Base-by-base conservation (phyloP, 305 asterid genomes). In the Plantago coronopus region DNA sequence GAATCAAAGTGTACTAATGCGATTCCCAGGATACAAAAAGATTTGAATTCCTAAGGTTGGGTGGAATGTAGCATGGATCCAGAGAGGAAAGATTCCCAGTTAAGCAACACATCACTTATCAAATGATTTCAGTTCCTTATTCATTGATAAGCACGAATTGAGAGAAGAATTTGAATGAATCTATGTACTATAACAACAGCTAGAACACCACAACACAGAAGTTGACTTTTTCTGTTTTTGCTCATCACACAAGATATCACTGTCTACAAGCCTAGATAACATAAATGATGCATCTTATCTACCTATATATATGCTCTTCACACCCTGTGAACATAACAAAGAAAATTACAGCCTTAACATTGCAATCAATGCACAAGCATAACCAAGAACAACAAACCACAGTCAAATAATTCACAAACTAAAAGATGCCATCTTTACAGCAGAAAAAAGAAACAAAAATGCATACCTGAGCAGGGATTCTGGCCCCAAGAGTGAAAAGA, bases 391-490 rank as follows among this genome's bases (percentile, higher is more conserved):
- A 49, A 20, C 22, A 19, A 49, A 49, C 23, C 23, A 16, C 55
- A 27, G 4, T 49, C n/a, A 19, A 20, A 7, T 17, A 7, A 49
- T 27, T 27, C 34, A 27, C 34, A 47, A 6, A 8, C 27, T 25
- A 56, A 54, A 54, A 54, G 18, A 27, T 34, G 19, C 10, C 17
- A 56, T n/a, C 19, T 55, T 55, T 55, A 31, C 4, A 55, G 16
- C 5, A 31, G 13, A 31, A 19, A 37, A 12, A 3, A 25, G 2
- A 3, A 46, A 17, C 9, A 12, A 17, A 31, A 11, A 17, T n/a
- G 15, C 31, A 4, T 43, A 89, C 97, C 94, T 91, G 98, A 45
- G 85, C 74, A 64, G 98, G 96, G 51, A 91, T 76, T 67, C 98
- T 85, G 49, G 85, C 88, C 63, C 84, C 95, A 42, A 88, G 74